These are phyloP conservation scores for Leavenworthia alabamica DNA, from an alignment of 345 rosid species.

Conservation along the genomic window DNA sequence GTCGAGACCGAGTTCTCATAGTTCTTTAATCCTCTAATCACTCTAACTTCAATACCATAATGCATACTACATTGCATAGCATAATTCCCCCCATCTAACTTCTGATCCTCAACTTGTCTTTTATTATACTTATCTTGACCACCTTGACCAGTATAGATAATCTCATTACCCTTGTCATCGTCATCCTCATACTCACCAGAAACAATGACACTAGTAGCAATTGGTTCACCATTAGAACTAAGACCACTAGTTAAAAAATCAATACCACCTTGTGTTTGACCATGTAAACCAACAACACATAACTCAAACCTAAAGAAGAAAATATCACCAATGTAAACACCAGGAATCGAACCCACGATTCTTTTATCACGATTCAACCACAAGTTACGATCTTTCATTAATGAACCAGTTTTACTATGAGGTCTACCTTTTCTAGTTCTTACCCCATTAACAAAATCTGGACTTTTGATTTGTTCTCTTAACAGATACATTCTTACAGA, in stretches of 20 bases:
- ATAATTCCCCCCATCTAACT: conserved; percentile 85
- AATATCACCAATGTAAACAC: conserved; percentile 65
- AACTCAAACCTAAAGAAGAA: conserved; percentile 80
- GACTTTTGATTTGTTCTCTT: too few relatives aligned
- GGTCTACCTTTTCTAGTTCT: too few relatives aligned
- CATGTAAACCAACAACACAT: conserved; percentile 77
- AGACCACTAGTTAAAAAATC: conserved; percentile 56
- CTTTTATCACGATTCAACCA: conserved; percentile 74
- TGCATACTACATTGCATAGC: conserved; percentile 80
- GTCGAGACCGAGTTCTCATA: conserved; percentile 43
- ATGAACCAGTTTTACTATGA: too few relatives aligned
- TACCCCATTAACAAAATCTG: too few relatives aligned
- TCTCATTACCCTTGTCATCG: conserved; percentile 62
- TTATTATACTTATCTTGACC: conserved; percentile 71
- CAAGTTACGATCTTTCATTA: too few relatives aligned
- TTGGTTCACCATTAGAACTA: conserved; percentile 74
- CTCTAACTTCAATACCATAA: conserved; percentile 76
- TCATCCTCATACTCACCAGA: conserved; percentile 91
- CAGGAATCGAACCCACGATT: conserved; percentile 81
- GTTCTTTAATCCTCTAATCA: conserved; percentile 68
- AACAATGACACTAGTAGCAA: conserved; percentile 80
- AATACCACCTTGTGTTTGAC: conserved; percentile 82
- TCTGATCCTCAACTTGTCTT: conserved; percentile 64
- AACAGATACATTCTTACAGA: too few relatives aligned
- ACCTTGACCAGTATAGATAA: conserved; percentile 80